These are phyloP conservation scores for Cystobasidium tubakii DNA, from an alignment of 768 basidiomycete species.

Conservation along the genomic window DNA sequence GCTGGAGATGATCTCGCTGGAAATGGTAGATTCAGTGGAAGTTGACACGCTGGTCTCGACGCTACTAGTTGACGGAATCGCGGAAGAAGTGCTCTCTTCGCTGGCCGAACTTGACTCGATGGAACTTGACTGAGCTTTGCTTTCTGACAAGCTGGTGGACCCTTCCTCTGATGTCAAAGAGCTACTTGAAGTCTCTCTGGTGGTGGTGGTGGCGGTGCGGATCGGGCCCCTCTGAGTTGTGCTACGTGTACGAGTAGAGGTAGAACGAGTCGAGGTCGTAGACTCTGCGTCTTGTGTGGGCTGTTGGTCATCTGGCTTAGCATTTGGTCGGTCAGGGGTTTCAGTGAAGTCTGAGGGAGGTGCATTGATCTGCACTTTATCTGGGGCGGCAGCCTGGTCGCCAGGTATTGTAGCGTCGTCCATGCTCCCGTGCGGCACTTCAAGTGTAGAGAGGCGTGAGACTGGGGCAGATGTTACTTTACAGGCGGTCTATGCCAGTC, in stretches of 20 bases:
- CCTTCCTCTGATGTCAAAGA: neutral
- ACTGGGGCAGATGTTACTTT: too few species aligned
- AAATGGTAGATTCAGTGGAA: neutral
- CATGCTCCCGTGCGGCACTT: too few species aligned
- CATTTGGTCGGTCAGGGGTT: too few species aligned
- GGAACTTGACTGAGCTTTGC: neutral
- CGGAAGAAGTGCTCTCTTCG: neutral
- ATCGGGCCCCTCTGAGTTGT: neutral
- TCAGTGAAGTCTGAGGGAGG: too few species aligned
- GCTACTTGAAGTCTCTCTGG: neutral
- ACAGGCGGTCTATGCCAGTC: too few species aligned
- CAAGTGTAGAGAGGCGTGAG: too few species aligned
- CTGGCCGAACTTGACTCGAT: neutral
- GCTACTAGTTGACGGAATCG: neutral
- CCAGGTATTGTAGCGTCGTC: too few species aligned
- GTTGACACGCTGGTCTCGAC: neutral
- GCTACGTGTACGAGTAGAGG: neutral
- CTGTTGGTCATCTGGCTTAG: too few species aligned
- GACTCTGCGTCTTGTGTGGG: too few species aligned
- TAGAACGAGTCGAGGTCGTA: too few species aligned
- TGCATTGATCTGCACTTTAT: too few species aligned
- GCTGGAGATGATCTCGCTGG: neutral
- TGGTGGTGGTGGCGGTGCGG: neutral
- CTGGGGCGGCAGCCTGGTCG: too few species aligned
- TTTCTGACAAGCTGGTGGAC: neutral